Evolutionary conservation across 305 asterid genomes (phyloP).

Genomic region (Fraxinus paxiana): DNA sequence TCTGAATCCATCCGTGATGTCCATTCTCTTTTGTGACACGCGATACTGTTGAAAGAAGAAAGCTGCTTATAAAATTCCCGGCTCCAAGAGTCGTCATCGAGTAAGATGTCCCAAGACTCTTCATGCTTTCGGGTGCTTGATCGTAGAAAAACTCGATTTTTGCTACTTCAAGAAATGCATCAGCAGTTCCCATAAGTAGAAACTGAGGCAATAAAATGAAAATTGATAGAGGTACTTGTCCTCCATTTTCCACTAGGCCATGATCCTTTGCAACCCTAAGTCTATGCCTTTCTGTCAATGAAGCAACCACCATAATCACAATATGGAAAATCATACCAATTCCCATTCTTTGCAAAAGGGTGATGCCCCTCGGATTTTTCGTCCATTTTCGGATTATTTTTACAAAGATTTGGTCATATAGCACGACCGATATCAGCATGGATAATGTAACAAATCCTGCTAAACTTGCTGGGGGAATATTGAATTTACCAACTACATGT

Average conservation of each 20-base stretch:
- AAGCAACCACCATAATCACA: conserved; percentile 59
- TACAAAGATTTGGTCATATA: conserved; percentile 62
- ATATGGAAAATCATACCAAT: conserved; percentile 67
- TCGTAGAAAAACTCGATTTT: conserved; percentile 86
- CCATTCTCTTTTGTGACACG: conserved; percentile 50
- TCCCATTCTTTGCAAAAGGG: conserved; percentile 84
- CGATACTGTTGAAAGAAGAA: conserved; percentile 51
- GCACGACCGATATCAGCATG: conserved; percentile 70
- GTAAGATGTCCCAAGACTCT: conserved; percentile 76
- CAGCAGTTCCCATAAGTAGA: conserved; percentile 76
- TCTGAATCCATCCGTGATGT: conserved; percentile 56
- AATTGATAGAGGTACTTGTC: conserved; percentile 60
- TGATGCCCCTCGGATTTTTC: conserved; percentile 73
- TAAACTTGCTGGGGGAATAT: conserved; percentile 80
- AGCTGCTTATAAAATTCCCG: conserved; percentile 73
- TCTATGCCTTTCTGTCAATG: conserved; percentile 52
- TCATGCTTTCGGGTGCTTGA: conserved; percentile 93
- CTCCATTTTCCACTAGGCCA: conserved; percentile 49
- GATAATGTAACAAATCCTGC: conserved; percentile 70
- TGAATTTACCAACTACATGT: conserved; percentile 42
- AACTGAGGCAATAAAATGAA: conserved; percentile 75
- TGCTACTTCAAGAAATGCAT: conserved; percentile 73
- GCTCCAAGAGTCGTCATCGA: conserved; percentile 61
- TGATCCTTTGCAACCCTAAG: conserved; percentile 50
- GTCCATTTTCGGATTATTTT: conserved; percentile 44